Evolutionary conservation across 495 filamentous ascomycete species (phyloP).

Genomic region (Acidiella bohemica): DNA sequence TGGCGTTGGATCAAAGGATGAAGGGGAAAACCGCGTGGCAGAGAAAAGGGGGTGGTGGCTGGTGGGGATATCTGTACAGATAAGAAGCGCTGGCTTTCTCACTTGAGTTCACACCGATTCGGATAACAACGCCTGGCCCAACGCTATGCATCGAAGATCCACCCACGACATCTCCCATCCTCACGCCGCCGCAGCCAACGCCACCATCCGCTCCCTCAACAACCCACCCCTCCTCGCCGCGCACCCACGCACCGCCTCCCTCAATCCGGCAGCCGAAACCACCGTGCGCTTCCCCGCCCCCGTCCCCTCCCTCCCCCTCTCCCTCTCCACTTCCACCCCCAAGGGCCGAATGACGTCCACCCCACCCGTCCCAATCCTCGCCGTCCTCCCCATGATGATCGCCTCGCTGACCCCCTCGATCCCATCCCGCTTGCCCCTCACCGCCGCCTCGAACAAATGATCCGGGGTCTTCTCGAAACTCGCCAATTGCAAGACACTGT

Average conservation of each 20-base stretch:
- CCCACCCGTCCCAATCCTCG: conserved; percentile 79
- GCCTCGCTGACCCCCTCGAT: conserved; percentile 92
- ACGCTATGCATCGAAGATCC: too few relatives aligned
- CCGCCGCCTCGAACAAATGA: conserved; percentile 90
- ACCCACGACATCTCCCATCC: too few relatives aligned
- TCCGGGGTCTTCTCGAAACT: conserved; percentile 98
- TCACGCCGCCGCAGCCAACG: not conserved
- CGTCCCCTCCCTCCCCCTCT: conserved; percentile 1
- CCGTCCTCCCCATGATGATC: conserved; percentile 95
- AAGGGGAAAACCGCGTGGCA: too few relatives aligned
- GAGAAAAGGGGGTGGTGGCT: too few relatives aligned
- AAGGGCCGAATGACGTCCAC: conserved; percentile 74
- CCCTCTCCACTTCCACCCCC: conserved; percentile 48
- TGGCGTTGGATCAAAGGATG: conserved; percentile 20
- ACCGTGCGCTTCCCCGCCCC: not conserved
- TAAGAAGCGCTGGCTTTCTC: too few relatives aligned
- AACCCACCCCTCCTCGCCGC: not conserved
- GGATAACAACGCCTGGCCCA: too few relatives aligned
- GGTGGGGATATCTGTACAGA: too few relatives aligned
- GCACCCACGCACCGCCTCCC: not conserved
- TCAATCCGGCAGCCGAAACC: not conserved
- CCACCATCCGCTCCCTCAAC: not conserved
- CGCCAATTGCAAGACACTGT: conserved; percentile 84
- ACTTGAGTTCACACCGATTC: too few relatives aligned
- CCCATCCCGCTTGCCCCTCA: conserved; percentile 70